Evolutionary conservation across 2,329 filamentous ascomycete genomes (phyloP).

Genomic region (Trichoderma sp.): DNA sequence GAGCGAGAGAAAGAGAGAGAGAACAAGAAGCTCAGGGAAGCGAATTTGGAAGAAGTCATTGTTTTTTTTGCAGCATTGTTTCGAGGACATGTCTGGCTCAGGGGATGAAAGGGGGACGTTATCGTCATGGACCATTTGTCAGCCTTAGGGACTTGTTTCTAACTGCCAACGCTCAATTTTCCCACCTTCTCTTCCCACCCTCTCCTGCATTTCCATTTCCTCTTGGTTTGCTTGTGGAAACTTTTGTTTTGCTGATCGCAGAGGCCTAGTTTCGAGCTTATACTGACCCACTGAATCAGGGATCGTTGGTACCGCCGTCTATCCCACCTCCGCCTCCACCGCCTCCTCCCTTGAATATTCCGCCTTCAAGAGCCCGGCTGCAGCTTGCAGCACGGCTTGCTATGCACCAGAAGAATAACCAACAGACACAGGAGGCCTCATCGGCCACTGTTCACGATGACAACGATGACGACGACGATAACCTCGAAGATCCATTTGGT

Average conservation of each 20-base stretch:
- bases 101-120: slow-evolving; percentile 17
- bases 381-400: slow-evolving; percentile 88
- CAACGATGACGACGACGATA: slow-evolving; percentile 46
- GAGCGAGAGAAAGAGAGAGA: slow-evolving; percentile 9
- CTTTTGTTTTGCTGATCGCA: slow-evolving; percentile 25
- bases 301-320: slow-evolving; percentile 57
- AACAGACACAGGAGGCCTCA: slow-evolving; percentile 50
- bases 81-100: slow-evolving; percentile 25
- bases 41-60: slow-evolving; percentile 11
- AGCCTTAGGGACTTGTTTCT: slow-evolving; percentile 24
- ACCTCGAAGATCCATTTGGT: slow-evolving; percentile 49
- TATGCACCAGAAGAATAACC: slow-evolving; percentile 67
- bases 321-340: slow-evolving; percentile 63
- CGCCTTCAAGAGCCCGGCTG: slow-evolving; percentile 81
- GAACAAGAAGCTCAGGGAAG: slow-evolving; percentile 19
- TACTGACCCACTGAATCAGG: slow-evolving; percentile 55
- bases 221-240: not conserved
- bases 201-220: slow-evolving; percentile 7
- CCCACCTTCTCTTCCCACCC: slow-evolving; percentile 5
- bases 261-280: slow-evolving; percentile 58
- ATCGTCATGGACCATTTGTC: slow-evolving; percentile 28
- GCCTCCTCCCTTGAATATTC: slow-evolving; percentile 80
- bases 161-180: slow-evolving; percentile 25
- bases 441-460: slow-evolving; percentile 44
- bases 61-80: slow-evolving; percentile 17